These are phyloP conservation scores for Apiospora koreana DNA, from an alignment of 2,329 filamentous ascomycete species.

Conservation along the genomic window DNA sequence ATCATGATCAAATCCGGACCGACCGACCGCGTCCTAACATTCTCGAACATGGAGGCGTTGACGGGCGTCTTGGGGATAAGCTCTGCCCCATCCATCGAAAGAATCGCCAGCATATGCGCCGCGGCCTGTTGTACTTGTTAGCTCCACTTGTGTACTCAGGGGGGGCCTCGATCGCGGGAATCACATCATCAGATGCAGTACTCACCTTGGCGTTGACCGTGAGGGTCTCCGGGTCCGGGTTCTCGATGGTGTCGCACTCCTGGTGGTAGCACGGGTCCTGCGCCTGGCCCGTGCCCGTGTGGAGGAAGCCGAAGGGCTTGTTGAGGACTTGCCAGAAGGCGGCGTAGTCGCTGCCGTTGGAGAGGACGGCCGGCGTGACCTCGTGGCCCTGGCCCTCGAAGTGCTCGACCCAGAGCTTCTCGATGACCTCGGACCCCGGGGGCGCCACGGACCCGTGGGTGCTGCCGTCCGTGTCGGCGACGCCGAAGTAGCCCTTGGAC, in stretches of 20 bases:
- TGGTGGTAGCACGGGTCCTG: slow-evolving; percentile 40
- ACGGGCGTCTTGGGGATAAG: slow-evolving; percentile 33
- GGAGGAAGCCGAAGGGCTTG: slow-evolving; percentile 38
- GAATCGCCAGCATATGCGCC: slow-evolving; percentile 32
- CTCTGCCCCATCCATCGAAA: slow-evolving; percentile 31
- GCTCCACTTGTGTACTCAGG: neutral
- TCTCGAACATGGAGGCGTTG: slow-evolving; percentile 25
- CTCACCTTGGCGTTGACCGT: slow-evolving; percentile 33
- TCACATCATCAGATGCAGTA: neutral
- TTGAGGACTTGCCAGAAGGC: slow-evolving; percentile 35
- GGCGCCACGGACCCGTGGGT: slow-evolving; percentile 38
- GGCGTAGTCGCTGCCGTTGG: slow-evolving; percentile 57
- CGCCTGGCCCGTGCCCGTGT: slow-evolving; percentile 50
- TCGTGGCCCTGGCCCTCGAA: slow-evolving; percentile 26
- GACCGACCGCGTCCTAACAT: slow-evolving; percentile 18
- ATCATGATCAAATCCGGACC: slow-evolving; percentile 25
- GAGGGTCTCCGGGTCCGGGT: slow-evolving; percentile 32
- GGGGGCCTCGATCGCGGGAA: too few species aligned
- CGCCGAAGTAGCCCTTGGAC: slow-evolving; percentile 32
- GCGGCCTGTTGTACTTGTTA: slow-evolving; percentile 22
- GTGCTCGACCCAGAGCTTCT: slow-evolving; percentile 33
- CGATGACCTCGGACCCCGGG: slow-evolving; percentile 34
- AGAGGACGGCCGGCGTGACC: slow-evolving; percentile 31
- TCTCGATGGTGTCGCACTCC: slow-evolving; percentile 34
- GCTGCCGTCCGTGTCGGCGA: slow-evolving; percentile 35